These are phyloP conservation scores for Juglanconis oblonga DNA, from an alignment of 2,329 filamentous ascomycete species.

Conservation along the genomic window DNA sequence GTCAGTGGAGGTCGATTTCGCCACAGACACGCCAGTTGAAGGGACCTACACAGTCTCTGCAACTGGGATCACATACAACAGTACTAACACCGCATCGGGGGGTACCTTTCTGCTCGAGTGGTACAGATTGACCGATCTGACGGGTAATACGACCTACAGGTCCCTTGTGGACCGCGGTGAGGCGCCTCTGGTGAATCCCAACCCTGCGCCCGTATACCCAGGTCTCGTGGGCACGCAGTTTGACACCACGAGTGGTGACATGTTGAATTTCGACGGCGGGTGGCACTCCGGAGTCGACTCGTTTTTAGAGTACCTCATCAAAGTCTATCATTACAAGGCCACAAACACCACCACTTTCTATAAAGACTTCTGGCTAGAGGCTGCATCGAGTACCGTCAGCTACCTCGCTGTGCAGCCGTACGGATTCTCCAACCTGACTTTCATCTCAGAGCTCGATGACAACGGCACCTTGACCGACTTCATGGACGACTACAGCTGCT, in stretches of 20 bases:
- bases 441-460: constrained; percentile 9
- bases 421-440: constrained; percentile 4
- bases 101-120: constrained; percentile 8
- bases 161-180: constrained; percentile 8
- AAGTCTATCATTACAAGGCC: constrained; percentile 5
- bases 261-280: constrained; percentile 7
- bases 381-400: constrained; percentile 4
- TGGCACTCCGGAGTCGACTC: constrained; percentile 9
- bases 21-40: constrained; percentile 3
- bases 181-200: constrained; percentile 6
- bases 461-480: constrained; percentile 5
- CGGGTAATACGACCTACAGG: constrained; percentile 7
- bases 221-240: constrained; percentile 9
- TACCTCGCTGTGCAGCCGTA: constrained; percentile 9
- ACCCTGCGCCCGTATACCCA: constrained; percentile 2
- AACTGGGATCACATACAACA: constrained; percentile 9
- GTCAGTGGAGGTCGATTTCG: constrained; percentile 4
- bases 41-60: constrained; percentile 10
- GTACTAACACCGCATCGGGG: constrained; percentile 10
- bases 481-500: constrained; percentile 13
- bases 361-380: constrained; percentile 9
- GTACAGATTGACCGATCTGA: constrained; percentile 6
- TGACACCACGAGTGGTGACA: constrained; percentile 1
- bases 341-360: constrained; percentile 6
- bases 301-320: constrained; percentile 11